These are phyloP conservation scores for Santalum album DNA, from an alignment of 164 flowering plant genomes.

Conservation along the genomic window DNA sequence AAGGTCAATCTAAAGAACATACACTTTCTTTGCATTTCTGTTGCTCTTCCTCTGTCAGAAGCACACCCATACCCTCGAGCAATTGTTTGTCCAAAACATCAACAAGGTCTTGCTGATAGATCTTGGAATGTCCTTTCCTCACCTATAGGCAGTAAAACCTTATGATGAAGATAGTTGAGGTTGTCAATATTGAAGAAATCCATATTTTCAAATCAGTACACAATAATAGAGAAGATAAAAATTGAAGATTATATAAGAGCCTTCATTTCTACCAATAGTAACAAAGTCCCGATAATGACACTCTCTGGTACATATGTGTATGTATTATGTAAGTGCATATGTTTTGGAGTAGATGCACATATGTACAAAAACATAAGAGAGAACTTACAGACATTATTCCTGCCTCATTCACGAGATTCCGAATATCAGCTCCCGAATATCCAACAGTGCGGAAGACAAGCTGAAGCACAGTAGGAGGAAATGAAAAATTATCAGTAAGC, in stretches of 20 bases:
- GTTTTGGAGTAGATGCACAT: too few relatives aligned
- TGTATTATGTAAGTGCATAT: neutral
- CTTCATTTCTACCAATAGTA: too few relatives aligned
- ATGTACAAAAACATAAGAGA: neutral
- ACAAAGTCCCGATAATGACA: neutral
- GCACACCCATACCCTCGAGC: constrained; percentile 97
- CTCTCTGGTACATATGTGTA: neutral
- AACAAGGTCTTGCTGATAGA: constrained; percentile 75
- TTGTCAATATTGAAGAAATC: neutral
- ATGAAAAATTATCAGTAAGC: neutral
- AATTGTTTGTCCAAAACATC: constrained; percentile 94
- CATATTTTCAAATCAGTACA: neutral
- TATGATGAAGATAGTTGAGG: too few relatives aligned
- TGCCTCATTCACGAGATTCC: constrained; percentile 94
- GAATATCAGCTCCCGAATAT: constrained; percentile 96
- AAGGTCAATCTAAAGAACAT: constrained; percentile 17
- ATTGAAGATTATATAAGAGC: too few relatives aligned
- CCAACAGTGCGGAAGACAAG: constrained; percentile 97
- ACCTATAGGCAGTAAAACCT: constrained; percentile 37
- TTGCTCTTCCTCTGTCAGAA: constrained; percentile 97
- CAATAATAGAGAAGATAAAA: neutral
- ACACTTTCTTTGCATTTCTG: constrained; percentile 83
- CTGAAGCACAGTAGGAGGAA: constrained; percentile 28
- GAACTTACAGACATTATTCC: constrained; percentile 94
- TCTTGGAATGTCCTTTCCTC: constrained; percentile 76